phyloP scores from a whole-genome alignment of 371 early-diverging fungal genomes.

The Mucor racemosus region DNA sequence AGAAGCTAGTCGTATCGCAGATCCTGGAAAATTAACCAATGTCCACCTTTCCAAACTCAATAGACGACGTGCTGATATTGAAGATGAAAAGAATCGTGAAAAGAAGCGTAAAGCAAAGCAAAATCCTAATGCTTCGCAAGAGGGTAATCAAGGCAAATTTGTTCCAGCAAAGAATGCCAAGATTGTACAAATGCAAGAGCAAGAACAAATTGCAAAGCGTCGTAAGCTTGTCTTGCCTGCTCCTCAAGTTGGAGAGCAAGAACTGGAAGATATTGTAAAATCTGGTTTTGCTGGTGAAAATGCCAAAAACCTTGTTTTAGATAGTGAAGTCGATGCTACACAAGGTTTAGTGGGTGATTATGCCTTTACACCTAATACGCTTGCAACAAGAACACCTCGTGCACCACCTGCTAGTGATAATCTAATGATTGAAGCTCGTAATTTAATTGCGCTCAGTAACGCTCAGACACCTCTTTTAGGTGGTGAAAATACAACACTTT shows the following conservation, averaged over 20 bases:
- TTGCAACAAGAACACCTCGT: conserved; percentile 67
- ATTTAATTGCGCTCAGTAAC: conserved; percentile 75
- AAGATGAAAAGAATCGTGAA: conserved; percentile 70
- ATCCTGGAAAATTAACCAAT: conserved; percentile 65
- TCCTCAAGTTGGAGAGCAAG: conserved; percentile 90
- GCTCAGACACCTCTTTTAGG: conserved; percentile 92
- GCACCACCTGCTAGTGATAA: conserved; percentile 74
- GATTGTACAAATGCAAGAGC: conserved; percentile 67
- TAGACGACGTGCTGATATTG: conserved; percentile 73
- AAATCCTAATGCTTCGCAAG: conserved; percentile 44
- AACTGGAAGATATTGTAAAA: conserved; percentile 92
- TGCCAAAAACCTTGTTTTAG: conserved; percentile 72
- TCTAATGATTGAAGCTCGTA: conserved; percentile 83
- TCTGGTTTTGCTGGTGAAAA: conserved; percentile 84
- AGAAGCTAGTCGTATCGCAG: conserved; percentile 69
- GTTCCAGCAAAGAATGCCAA: conserved; percentile 62
- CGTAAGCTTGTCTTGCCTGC: conserved; percentile 84
- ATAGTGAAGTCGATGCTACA: conserved; percentile 67
- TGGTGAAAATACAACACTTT: conserved; percentile 60
- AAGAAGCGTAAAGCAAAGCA: conserved; percentile 75
- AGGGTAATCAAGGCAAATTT: conserved; percentile 59
- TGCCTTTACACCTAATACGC: conserved; percentile 58
- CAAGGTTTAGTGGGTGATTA: conserved; percentile 76
- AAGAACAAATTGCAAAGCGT: conserved; percentile 75
- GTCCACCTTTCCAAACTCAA: conserved; percentile 79